Evolutionary conservation across 768 basidiomycete species (phyloP).

Genomic region (Gloeopeniophorella convolvens): DNA sequence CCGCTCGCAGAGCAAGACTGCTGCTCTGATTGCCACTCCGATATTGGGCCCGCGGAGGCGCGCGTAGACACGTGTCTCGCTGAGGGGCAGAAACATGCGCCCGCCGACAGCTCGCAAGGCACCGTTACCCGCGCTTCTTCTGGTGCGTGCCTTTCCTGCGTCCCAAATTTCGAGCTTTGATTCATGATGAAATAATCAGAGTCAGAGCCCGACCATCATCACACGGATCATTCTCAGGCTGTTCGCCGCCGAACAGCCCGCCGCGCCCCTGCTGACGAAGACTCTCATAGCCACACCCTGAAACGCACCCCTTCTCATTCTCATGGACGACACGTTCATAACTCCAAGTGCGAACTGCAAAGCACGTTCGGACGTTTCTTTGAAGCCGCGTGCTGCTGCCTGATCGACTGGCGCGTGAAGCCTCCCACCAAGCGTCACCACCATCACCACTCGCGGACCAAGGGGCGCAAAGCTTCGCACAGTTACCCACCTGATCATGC

Average conservation of each 20-base stretch:
- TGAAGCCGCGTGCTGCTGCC: conserved; percentile 14
- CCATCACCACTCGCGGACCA: neutral
- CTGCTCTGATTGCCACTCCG: neutral
- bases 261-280: neutral
- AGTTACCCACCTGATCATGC: no score
- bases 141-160: neutral
- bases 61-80: no score
- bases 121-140: neutral
- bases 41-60: no score
- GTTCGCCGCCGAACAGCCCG: neutral
- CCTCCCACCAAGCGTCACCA: neutral
- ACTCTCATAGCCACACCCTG: neutral
- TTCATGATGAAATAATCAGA: no score
- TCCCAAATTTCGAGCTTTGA: no score
- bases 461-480: no score
- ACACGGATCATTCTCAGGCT: no score
- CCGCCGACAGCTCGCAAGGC: neutral
- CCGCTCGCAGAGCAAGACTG: neutral
- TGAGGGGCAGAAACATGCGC: no score
- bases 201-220: no score
- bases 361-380: conserved; percentile 10
- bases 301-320: neutral
- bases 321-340: neutral
- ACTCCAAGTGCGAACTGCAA: neutral
- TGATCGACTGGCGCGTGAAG: conserved; percentile 9